Evolutionary conservation across 2,329 filamentous ascomycete species (phyloP).

Genomic region (Cercospora berteroae): DNA sequence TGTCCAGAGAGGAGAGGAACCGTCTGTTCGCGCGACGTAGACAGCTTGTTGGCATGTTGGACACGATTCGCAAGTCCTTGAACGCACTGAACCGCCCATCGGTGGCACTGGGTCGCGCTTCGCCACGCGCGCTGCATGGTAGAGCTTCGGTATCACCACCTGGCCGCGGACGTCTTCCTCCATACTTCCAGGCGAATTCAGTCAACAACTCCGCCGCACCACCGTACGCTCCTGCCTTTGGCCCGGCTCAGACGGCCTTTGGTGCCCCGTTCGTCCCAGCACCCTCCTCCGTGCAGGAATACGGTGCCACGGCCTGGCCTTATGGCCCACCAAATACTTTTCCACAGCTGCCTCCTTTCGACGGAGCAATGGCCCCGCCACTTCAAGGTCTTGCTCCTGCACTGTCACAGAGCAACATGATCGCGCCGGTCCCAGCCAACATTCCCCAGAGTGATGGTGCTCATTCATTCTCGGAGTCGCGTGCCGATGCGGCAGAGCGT

Average conservation of each 20-base stretch:
- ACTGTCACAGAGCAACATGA: neutral
- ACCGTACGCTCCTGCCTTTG: constrained; percentile 14
- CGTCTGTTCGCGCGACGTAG: constrained; percentile 37
- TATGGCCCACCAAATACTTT: constrained; percentile 30
- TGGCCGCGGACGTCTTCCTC: constrained; percentile 22
- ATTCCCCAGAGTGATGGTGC: constrained; percentile 33
- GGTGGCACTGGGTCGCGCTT: constrained; percentile 33
- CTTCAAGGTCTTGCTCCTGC: constrained; percentile 9
- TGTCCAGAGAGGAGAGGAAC: constrained; percentile 35
- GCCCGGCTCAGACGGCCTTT: constrained; percentile 16
- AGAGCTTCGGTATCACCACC: constrained; percentile 29
- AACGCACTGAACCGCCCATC: constrained; percentile 35
- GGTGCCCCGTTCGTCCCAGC: constrained; percentile 19
- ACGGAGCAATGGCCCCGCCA: constrained; percentile 31
- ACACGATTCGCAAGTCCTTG: constrained; percentile 38
- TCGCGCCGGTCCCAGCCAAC: neutral
- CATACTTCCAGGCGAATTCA: constrained; percentile 26
- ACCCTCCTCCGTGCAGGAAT: constrained; percentile 26
- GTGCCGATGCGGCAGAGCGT: constrained; percentile 24
- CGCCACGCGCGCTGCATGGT: constrained; percentile 26
- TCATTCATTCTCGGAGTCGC: constrained; percentile 25
- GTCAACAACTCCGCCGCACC: neutral
- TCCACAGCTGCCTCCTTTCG: constrained; percentile 32
- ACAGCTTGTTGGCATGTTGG: constrained; percentile 35
- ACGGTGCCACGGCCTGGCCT: constrained; percentile 22